These are phyloP conservation scores for Pythium folliculosum DNA, from an alignment of 352 stramenopile species.

Conservation along the genomic window DNA sequence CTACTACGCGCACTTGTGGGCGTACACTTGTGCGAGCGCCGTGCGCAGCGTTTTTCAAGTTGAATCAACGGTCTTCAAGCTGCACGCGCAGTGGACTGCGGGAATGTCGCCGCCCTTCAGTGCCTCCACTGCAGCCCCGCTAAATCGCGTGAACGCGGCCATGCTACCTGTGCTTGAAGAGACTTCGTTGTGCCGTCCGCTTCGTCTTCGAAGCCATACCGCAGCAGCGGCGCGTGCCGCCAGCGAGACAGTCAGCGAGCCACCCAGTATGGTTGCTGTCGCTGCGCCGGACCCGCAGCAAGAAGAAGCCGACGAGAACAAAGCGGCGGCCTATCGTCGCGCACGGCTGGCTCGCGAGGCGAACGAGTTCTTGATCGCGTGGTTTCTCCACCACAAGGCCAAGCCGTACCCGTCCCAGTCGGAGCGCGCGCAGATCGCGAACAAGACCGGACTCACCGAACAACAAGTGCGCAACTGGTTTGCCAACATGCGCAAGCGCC, in stretches of 20 bases:
- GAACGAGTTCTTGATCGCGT: conserved; percentile 86
- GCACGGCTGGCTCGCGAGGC: conserved; percentile 65
- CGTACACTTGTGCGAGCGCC: conserved; percentile 41
- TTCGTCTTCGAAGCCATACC: conserved; percentile 26
- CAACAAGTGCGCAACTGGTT: conserved; percentile 90
- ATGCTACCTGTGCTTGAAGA: conserved; percentile 3
- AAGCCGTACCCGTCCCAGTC: conserved; percentile 76
- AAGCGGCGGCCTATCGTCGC: conserved; percentile 33
- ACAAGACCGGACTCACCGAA: conserved; percentile 67
- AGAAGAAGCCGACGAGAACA: background rate
- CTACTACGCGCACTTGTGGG: conserved; percentile 64
- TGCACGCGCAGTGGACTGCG: conserved; percentile 18
- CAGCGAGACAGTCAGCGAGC: background rate
- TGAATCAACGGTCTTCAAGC: conserved; percentile 31
- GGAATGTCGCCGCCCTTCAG: background rate
- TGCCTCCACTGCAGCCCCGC: background rate
- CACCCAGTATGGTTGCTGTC: background rate
- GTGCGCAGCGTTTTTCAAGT: conserved; percentile 43
- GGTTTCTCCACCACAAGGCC: conserved; percentile 85
- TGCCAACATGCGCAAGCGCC: conserved; percentile 88
- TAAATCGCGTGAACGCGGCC: background rate
- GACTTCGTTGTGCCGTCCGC: conserved; percentile 15
- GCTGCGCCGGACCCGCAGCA: background rate
- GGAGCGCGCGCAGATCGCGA: conserved; percentile 70
- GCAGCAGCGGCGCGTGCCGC: background rate